Evolutionary conservation across 257 asterid species (phyloP).

Genomic region (Solanum chilense): DNA sequence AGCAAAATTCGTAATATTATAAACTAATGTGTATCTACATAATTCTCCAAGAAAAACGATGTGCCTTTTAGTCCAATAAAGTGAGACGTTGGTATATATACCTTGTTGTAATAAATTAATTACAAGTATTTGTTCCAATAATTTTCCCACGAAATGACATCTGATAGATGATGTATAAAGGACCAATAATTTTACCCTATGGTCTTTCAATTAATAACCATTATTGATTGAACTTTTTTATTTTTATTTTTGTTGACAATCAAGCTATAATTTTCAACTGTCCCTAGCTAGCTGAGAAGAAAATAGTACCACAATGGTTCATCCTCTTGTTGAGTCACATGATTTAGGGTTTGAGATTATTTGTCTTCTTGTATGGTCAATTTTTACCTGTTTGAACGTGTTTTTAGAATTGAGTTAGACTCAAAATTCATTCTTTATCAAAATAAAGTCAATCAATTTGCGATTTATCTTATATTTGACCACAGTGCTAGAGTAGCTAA

Average conservation of each 20-base stretch:
- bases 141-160: background rate
- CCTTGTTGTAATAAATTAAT: background rate
- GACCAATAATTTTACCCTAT: background rate
- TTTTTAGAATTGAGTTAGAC: background rate
- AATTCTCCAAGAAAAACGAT: too few relatives aligned
- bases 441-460: background rate
- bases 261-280: background rate
- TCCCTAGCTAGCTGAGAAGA: background rate
- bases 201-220: background rate
- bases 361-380: background rate
- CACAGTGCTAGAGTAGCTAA: background rate
- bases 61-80: background rate
- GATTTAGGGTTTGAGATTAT: too few relatives aligned
- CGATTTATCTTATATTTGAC: background rate
- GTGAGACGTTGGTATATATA: background rate
- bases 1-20: too few relatives aligned
- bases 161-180: background rate
- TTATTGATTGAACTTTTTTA: background rate
- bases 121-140: background rate
- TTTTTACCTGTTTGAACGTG: background rate
- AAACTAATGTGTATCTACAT: rapidly evolving
- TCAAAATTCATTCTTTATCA: background rate
- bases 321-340: background rate
- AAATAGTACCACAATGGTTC: background rate
- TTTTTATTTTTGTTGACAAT: background rate